Evolutionary conservation across 2,329 filamentous ascomycete genomes (phyloP), one percentile per base, ranked within the genome.

Genomic region (Botryotinia calthae): DNA sequence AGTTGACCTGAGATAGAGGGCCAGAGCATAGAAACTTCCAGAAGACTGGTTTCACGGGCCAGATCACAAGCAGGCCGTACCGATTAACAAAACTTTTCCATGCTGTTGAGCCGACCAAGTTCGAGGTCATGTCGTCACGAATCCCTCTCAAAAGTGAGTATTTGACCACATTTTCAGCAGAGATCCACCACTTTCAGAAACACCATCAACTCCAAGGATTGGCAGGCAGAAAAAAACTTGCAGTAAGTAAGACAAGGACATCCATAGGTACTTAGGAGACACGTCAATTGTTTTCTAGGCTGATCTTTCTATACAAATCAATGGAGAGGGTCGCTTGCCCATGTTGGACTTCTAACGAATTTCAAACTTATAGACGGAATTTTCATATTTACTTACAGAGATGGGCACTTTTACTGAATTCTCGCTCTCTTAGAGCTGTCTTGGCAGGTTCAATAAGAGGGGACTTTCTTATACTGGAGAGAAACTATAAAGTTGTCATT

Each of bases 351-450:
- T 51, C 10, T 25, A 14, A n/a, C 48, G 12, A 51, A 54, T 25
- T 54, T 10, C 48, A 3, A n/a, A n/a, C 1, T 2, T 1, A 14
- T 54, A 54, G 25, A 6, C 25, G 12, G 25, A 0, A 7, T 0
- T 16, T 54, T 54, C 48, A 14, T 54, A 3, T 54, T 6, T 16
- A 16, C 12, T 10, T 7, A 16, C 2, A 25, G 25, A 2, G 5
- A 16, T 54, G 5, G 5, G 48, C 12, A n/a, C 2, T n/a, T 6
- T 54, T 14, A 54, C 48, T 7, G 5, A 0, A n/a, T 1, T n/a
- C 5, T 7, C 12, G 48, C 48, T 54, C 12, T 1, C 2, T 54
- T n/a, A 54, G 25, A n/a, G n/a, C 12, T 25, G 12, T n/a, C 48
- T 54, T 9, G 5, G 25, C 48, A 54, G 48, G 12, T 16, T n/a